Evolutionary conservation across 306 rosid genomes (phyloP), one percentile per base, ranked within the genome.

Genomic region (Hippophae gyantsensis): DNA sequence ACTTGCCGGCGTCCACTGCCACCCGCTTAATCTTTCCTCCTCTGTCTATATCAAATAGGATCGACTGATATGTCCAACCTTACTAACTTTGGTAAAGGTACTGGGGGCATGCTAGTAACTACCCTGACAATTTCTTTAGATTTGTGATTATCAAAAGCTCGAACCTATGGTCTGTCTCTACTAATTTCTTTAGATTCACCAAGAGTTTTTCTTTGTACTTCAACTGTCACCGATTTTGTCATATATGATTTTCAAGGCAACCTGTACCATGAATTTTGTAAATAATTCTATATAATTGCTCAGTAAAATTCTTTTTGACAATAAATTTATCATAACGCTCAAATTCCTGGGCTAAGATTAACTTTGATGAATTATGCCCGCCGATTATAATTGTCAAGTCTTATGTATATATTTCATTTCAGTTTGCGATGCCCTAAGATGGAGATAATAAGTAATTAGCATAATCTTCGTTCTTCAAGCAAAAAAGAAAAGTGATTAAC

Each of bases 1-100:
- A 92, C 99, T 54, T 92, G 99, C 65, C 95, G 99, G 76, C 89
- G 99, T 60, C 71, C 89, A 2, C 81, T 88, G 61, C 99, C 99
- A 7, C 90, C 99, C 5, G 97, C 93, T 60, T 92, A 74, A 75
- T 68, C 57, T 49, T 43, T 57, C 70, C 38, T 58, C 13, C 52
- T 52, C 12, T 69, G 79, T 78, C 76, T 63, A 82, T 79, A 32
- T 32, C 72, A 64, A 64, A 52, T 78, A 74, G 86, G 80, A 81
- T 76, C 76, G 72, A 70, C 89, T 71, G 75, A 76, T 76, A 62
- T 54, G 42, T 70, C 83, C 76, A 77, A 74, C 86, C 86, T 56
- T 67, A 32, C 69, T 60, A 76, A 74, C 79, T 75, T 72, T 46
- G 77, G 81, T 87, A 77, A 78, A 49, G 8, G 6, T 10, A 13